Evolutionary conservation across 83 land plant species (phyloP), one percentile per base, ranked within the genome.

Genomic region (Larix sibirica): DNA sequence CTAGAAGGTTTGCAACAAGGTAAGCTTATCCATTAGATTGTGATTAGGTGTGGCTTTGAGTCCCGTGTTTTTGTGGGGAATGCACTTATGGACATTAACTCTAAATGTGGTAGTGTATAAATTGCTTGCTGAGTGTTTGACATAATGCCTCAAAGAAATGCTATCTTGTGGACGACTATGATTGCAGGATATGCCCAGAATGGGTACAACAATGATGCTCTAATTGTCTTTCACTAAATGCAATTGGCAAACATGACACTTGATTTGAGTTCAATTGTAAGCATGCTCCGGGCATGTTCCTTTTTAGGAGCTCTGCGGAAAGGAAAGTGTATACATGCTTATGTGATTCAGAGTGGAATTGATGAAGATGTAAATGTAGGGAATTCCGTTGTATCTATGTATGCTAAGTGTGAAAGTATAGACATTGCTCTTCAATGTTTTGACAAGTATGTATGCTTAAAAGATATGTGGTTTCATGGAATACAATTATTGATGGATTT

Each of bases 51-150:
- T 63, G 87, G 87, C 62, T 83, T 77, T 36, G 56, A 60, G 28
- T 75, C 71, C n/a, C 77, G 78, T 60, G 79, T 83, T 78, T 65
- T 70, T 60, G 81, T 88, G n/a, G 82, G 24, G 13, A 82, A 80
- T 26, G 74, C 85, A n/a, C 67, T 85, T n/a, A 3, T 88, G 23
- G 83, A 74, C 14, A 88, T 88, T 88, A 86, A 85, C 78, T 75
- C 85, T 6, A 88, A 83, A 62, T 80, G 83, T 68, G 88, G 88
- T 18, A 75, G 75, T 60, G 68, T 86, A 42, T 18, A 66, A 17
- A 83, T 68, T n/a, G 86, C 89, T 14, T 54, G 65, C 13, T 7
- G 31, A 54, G 81, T 79, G 26, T 87, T 87, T 62, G 60, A 87
- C 6, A 33, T 58, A 31, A 83, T 87, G 60, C 28, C 60, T 12